Evolutionary conservation across 495 filamentous ascomycete genomes (phyloP).

Genomic region (Symbiotaphrina buchneri): DNA sequence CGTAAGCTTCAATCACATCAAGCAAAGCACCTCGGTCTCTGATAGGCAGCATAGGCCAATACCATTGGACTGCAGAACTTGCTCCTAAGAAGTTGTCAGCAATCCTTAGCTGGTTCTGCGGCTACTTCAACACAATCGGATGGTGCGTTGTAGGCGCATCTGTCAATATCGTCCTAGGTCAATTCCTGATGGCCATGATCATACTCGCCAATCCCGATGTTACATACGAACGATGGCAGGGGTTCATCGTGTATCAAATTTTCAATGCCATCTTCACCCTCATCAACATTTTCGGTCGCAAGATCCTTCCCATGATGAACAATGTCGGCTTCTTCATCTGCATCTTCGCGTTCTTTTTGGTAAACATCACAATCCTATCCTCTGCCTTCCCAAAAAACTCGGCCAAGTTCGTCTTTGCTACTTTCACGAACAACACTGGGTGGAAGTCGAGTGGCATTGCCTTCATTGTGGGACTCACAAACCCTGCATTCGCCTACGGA

Average conservation of each 20-base stretch:
- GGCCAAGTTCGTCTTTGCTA: conserved; percentile 35
- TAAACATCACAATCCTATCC: conserved; percentile 29
- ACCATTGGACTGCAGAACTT: conserved; percentile 37
- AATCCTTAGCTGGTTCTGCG: too few species aligned
- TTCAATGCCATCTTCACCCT: conserved; percentile 32
- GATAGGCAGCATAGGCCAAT: too few species aligned
- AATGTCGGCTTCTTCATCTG: conserved; percentile 26
- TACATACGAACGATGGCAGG: conserved; percentile 24
- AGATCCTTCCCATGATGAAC: conserved; percentile 22
- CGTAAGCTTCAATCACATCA: too few species aligned
- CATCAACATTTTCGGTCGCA: conserved; percentile 36
- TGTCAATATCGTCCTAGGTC: too few species aligned
- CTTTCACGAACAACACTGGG: conserved; percentile 37
- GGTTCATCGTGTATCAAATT: conserved; percentile 24
- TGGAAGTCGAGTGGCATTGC: conserved; percentile 35
- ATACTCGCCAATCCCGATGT: conserved; percentile 15
- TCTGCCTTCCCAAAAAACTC: conserved; percentile 27
- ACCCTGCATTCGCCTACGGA: conserved; percentile 38
- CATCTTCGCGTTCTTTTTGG: conserved; percentile 28
- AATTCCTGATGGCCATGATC: too few species aligned
- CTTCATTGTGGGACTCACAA: conserved; percentile 40
- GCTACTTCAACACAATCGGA: too few species aligned
- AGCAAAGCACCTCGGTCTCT: too few species aligned
- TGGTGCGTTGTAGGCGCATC: too few species aligned
- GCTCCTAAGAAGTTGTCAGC: conserved; percentile 29